Percentiles rank a stretch among this genome's conserved stretches.
phyloP scores from a whole-genome alignment of 1,139 yeast species.

The Sporopachydermia cereana region DNA sequence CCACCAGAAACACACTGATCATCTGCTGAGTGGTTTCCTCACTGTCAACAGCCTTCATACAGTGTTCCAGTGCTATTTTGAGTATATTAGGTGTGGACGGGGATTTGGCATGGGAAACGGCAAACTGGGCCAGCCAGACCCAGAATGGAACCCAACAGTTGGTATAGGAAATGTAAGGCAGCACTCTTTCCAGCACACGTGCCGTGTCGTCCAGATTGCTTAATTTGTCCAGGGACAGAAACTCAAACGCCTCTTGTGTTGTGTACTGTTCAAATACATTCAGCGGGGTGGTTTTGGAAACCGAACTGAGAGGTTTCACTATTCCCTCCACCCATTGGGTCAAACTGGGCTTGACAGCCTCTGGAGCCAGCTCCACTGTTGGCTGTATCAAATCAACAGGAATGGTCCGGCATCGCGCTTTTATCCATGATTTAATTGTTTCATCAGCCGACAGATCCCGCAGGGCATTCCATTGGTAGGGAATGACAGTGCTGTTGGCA shows the following conservation, averaged over 20 bases:
- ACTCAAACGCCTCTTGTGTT: neutral
- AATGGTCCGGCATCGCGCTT: neutral
- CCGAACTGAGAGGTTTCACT: neutral
- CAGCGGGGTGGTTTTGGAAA: neutral
- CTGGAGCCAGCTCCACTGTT: neutral
- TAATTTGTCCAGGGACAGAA: neutral
- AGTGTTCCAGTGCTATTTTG: neutral
- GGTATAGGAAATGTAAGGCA: neutral
- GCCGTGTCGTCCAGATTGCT: neutral
- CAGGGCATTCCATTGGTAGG: neutral
- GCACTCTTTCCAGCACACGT: neutral
- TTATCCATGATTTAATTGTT: neutral
- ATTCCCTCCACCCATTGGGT: neutral
- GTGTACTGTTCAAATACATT: neutral
- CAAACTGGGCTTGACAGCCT: neutral
- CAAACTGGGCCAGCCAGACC: neutral
- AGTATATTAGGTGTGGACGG: neutral
- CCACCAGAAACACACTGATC: constrained; percentile 1
- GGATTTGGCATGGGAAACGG: neutral
- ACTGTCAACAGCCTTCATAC: neutral
- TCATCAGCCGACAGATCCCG: neutral
- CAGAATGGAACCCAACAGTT: neutral
- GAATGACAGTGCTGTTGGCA: neutral
- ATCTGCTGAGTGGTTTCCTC: neutral
- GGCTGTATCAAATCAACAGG: neutral